Percentiles rank a stretch among this genome's conserved stretches.
These are phyloP conservation scores for Debaryomyces sp. DNA, from an alignment of 1,139 yeast species.

Conservation along the genomic window DNA sequence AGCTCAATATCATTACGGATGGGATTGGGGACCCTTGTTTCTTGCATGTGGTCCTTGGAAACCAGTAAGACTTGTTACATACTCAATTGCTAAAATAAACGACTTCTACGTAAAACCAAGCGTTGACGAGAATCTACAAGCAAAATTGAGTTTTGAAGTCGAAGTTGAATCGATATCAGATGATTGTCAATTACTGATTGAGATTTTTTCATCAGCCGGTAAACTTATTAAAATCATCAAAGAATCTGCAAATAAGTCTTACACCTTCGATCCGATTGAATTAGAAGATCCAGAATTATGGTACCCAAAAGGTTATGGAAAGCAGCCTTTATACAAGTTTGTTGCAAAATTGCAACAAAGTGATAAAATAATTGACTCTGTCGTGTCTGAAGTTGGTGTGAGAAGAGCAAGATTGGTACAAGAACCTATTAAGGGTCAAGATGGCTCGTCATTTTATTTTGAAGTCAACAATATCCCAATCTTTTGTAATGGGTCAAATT, in stretches of 20 bases:
- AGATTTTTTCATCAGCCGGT: background rate
- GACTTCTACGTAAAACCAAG: conserved; percentile 24
- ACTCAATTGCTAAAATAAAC: conserved; percentile 17
- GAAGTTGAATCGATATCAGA: background rate
- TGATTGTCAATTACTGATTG: background rate
- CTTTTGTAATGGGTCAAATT: conserved; percentile 44
- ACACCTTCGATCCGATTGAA: background rate
- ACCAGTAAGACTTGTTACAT: conserved; percentile 37
- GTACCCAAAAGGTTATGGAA: conserved; percentile 45
- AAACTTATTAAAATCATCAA: background rate
- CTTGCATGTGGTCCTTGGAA: conserved; percentile 51
- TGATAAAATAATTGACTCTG: conserved; percentile 4
- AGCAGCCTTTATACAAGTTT: conserved; percentile 34
- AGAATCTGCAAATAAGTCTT: background rate
- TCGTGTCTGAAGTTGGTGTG: conserved; percentile 31
- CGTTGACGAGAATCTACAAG: conserved; percentile 16
- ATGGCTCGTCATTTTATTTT: conserved; percentile 45
- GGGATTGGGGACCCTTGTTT: conserved; percentile 61
- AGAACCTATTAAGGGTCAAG: conserved; percentile 27
- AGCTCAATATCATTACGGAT: conserved; percentile 58
- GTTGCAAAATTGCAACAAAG: conserved; percentile 13
- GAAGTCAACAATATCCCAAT: conserved; percentile 40
- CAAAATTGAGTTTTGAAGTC: conserved; percentile 1
- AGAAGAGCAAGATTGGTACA: conserved; percentile 43
- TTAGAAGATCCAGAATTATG: conserved; percentile 34